Evolutionary conservation across 202 grass and related monocot genomes (phyloP), one percentile per base, ranked within the genome.

Genomic region (Zoysia matrella): DNA sequence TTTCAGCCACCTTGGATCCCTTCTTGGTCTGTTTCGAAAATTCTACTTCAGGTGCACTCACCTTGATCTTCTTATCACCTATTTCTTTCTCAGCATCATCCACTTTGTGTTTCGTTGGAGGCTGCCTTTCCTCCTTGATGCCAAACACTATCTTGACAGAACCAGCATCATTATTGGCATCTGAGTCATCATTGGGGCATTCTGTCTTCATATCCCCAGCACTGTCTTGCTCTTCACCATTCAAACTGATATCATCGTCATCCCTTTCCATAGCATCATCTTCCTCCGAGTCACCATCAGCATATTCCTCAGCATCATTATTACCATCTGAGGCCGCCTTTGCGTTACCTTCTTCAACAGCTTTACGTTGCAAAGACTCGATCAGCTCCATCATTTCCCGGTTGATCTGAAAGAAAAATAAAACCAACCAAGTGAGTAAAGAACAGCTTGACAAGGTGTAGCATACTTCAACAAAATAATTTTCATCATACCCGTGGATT

Each of bases 361-460:
- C 77, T 67, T 92, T 91, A 2, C 40, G 65, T 71, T 84, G 85
- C 58, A 94, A 50, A 2, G 76, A 76, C 67, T 87, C 87, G 8
- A 98, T 95, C 63, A 98, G 47, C 50, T 87, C 89, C 93, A 88
- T 98, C 69, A 98, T 71, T 72, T 98, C 92, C 70, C 91, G 80
- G 82, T 98, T 98, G 70, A 99, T 85, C 96, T 99, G 89, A 55
- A 82, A 82, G 8, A 74, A 51, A 36, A 36, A 36, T 36, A 36
- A 36, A 36, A 36, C 30, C 30, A 36, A 36, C 52, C 63, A 16
- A 86, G 52, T 75, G 8, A 63, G 30, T 40, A 63, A 63, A 4
- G 22, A 72, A 15, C 1, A 77, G 15, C 9, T 65, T 4, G 39
- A 51, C 12, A 79, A 40, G 45, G 6, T 30, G 5, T 1, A 39